Evolutionary conservation across 768 basidiomycete genomes (phyloP).

Genomic region (Panellus pusillus): DNA sequence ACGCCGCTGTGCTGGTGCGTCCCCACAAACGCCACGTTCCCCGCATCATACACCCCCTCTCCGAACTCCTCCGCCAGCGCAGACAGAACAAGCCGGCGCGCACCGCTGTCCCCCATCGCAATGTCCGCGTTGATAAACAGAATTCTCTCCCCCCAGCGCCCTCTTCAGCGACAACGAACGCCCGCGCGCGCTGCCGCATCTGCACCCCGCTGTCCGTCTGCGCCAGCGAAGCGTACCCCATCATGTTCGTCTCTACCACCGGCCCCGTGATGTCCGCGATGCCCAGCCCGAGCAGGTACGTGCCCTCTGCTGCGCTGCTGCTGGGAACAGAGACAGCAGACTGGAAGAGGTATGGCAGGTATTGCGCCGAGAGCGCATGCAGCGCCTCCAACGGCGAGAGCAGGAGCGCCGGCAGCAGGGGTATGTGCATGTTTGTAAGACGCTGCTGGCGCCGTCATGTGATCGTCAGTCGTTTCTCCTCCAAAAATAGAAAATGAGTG

Average conservation of each 20-base stretch:
- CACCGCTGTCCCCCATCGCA: constrained; percentile 54
- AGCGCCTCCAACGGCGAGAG: constrained; percentile 17
- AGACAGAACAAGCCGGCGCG: constrained; percentile 68
- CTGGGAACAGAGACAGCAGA: not conserved
- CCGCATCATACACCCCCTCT: constrained; percentile 56
- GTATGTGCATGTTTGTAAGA: constrained; percentile 20
- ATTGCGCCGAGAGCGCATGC: constrained; percentile 1
- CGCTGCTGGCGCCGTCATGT: too few relatives aligned
- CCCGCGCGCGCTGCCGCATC: constrained; percentile 57
- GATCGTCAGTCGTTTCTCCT: too few relatives aligned
- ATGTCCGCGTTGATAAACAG: constrained; percentile 19
- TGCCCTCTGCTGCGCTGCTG: not conserved
- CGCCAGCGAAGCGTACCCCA: constrained; percentile 49
- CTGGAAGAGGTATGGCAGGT: not conserved
- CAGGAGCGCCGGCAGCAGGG: constrained; percentile 6
- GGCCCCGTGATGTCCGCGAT: constrained; percentile 32
- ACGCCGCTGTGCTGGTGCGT: constrained; percentile 81
- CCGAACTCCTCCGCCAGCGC: constrained; percentile 57
- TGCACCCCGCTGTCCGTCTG: constrained; percentile 56
- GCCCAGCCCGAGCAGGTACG: constrained; percentile 18
- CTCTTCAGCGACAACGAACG: constrained; percentile 49
- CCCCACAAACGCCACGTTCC: constrained; percentile 73
- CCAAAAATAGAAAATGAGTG: too few relatives aligned
- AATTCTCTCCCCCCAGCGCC: not conserved
- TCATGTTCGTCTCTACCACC: constrained; percentile 59